These are phyloP conservation scores for Blastobotrys elegans DNA, from an alignment of 1,139 yeast species.

Conservation along the genomic window DNA sequence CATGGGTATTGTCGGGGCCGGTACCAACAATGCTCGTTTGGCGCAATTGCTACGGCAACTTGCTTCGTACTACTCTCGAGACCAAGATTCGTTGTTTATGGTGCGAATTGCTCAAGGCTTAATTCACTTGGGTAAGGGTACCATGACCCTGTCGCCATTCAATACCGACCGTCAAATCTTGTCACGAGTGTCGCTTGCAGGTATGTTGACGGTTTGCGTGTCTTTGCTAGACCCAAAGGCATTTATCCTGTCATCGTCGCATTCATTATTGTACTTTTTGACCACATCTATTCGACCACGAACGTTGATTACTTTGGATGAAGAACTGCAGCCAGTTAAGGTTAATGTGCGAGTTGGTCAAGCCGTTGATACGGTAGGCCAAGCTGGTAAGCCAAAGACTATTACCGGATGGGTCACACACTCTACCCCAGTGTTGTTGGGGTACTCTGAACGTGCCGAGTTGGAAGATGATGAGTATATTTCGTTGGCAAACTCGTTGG, in stretches of 20 bases:
- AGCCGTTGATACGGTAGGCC: conserved; percentile 98
- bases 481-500: conserved; percentile 74
- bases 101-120: conserved; percentile 94
- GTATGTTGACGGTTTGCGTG: conserved; percentile 78
- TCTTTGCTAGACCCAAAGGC: conserved; percentile 80
- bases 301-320: conserved; percentile 89
- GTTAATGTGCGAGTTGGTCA: conserved; percentile 98
- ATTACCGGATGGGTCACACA: conserved; percentile 99
- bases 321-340: conserved; percentile 79
- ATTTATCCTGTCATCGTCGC: conserved; percentile 60
- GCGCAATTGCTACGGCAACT: conserved; percentile 93
- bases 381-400: conserved; percentile 97
- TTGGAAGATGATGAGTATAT: conserved; percentile 92
- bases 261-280: conserved; percentile 77
- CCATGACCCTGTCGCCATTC: conserved; percentile 83
- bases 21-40: conserved; percentile 96
- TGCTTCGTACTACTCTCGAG: conserved; percentile 88
- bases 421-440: conserved; percentile 90
- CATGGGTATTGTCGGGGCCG: conserved; percentile 98
- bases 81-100: conserved; percentile 85
- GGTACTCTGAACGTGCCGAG: conserved; percentile 95
- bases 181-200: conserved; percentile 86
- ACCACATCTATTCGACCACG: conserved; percentile 91
- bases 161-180: conserved; percentile 83
- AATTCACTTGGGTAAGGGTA: conserved; percentile 93